Base-by-base conservation (phyloP, 2,329 filamentous ascomycete genomes). In the Xylariaceae sp. region DNA sequence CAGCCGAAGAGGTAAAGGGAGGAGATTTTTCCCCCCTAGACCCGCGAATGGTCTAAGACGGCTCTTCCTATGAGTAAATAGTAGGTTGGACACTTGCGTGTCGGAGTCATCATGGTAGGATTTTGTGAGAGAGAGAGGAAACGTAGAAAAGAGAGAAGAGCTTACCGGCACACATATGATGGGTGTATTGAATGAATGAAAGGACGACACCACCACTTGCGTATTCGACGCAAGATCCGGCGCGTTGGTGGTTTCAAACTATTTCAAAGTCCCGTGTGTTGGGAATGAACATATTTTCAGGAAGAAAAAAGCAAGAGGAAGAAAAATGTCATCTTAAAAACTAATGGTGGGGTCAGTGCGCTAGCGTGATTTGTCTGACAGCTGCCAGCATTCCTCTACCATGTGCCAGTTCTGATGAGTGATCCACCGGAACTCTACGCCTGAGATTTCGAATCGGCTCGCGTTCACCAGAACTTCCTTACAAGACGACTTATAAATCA, bases 61-160 rank as follows among this genome's bases (percentile, higher is more conserved):
- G 70, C 70, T 72, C 70, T 72, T 72, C 70, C 70, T 71, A 72
- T 70, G 58, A 62, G 60, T 58, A 62, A 62, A 59, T 50, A 58
- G 56, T 69, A 70, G 69, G 69, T 71, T 71, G 57, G 70, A 70
- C 69, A 70, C 69, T 70, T 68, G 64, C 67, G 68, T 70, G 70
- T 70, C 70, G 69, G 67, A 66, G 66, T 72, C 70, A 72, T 72
- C 70, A 72, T 71, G 11, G 61, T 55, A 60, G 53, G 58, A 56
- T 55, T 30, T 30, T 30, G 53, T 5, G 51, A 45, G 56, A 59
- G 55, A 60, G 50, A 56, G 10, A 47, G 44, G 50, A 15, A 18
- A 10, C 17, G 17, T 18, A 18, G 17, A 6, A 42, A 30, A 44
- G 5, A 48, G 11, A 9, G 18, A 35, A 8, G 37, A 13, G 37